phyloP scores from a whole-genome alignment of 2,329 filamentous ascomycete genomes.

The Orbilia oligospora region DNA sequence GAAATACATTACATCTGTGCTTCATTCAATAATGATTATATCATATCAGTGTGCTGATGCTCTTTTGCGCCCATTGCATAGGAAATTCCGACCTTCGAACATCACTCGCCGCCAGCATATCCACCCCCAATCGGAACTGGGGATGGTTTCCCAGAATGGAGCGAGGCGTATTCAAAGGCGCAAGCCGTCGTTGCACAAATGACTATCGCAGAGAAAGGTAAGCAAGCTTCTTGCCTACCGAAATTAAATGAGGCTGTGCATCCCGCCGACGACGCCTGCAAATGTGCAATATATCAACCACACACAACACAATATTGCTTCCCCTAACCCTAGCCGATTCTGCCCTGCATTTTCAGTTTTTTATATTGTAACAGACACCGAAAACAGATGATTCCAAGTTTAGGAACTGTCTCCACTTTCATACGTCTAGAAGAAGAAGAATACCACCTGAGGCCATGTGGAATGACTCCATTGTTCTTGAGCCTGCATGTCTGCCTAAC shows the following conservation, averaged over 20 bases:
- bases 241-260: slow-evolving; percentile 61
- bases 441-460: slow-evolving; percentile 4
- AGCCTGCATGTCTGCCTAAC: slow-evolving; percentile 60
- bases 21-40: background rate
- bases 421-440: slow-evolving; percentile 22
- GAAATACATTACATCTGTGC: background rate
- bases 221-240: slow-evolving; percentile 28
- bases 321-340: slow-evolving; percentile 21
- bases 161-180: slow-evolving; percentile 79
- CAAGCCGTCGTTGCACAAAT: slow-evolving; percentile 78
- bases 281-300: slow-evolving; percentile 52
- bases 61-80: slow-evolving; percentile 46
- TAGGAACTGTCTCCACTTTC: slow-evolving; percentile 60
- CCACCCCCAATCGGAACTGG: slow-evolving; percentile 59
- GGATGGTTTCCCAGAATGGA: slow-evolving; percentile 73
- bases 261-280: slow-evolving; percentile 38
- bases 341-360: background rate
- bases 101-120: slow-evolving; percentile 55
- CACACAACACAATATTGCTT: slow-evolving; percentile 47
- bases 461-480: slow-evolving; percentile 54
- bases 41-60: slow-evolving; percentile 28
- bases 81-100: slow-evolving; percentile 51
- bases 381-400: slow-evolving; percentile 48
- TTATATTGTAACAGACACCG: slow-evolving; percentile 29
- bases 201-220: slow-evolving; percentile 82